Conservation (phyloP, 2,329 filamentous ascomycete species). For the Fusarium liriodendri region DNA sequence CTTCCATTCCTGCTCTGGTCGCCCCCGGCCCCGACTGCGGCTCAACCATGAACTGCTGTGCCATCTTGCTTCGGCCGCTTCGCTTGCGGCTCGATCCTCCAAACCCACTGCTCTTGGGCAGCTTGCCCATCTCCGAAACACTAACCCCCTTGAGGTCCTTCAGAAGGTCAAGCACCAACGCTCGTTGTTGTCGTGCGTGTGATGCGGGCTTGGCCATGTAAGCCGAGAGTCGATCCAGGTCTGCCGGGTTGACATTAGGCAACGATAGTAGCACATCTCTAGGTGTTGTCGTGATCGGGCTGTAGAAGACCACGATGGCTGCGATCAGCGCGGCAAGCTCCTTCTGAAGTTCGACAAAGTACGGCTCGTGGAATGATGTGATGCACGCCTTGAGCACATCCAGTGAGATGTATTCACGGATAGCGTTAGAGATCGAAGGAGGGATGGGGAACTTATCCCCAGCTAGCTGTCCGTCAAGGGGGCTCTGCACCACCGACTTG, state of each 20-base stretch:
- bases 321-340: constrained; percentile 91
- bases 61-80: constrained; percentile 61
- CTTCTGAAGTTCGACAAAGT: constrained; percentile 96
- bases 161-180: constrained; percentile 84
- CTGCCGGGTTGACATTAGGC: constrained; percentile 77
- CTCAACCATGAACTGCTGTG: constrained; percentile 74
- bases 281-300: constrained; percentile 75
- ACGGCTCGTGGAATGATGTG: constrained; percentile 90
- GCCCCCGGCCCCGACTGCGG: constrained; percentile 47
- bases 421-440: constrained; percentile 68
- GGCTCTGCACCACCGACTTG: constrained; percentile 37
- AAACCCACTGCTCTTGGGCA: constrained; percentile 66
- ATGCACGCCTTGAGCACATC: constrained; percentile 92
- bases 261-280: constrained; percentile 81
- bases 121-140: constrained; percentile 91
- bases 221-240: constrained; percentile 73
- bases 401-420: constrained; percentile 89
- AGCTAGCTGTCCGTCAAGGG: constrained; percentile 43
- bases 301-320: constrained; percentile 83
- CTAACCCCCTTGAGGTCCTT: constrained; percentile 90
- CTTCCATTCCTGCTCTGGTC: constrained; percentile 44
- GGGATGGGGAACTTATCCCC: constrained; percentile 61
- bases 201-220: constrained; percentile 68
- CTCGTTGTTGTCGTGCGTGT: constrained; percentile 81
- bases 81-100: constrained; percentile 44